These are phyloP conservation scores for Ogataea wickerhamii DNA, from an alignment of 805 yeast genomes.

Conservation along the genomic window DNA sequence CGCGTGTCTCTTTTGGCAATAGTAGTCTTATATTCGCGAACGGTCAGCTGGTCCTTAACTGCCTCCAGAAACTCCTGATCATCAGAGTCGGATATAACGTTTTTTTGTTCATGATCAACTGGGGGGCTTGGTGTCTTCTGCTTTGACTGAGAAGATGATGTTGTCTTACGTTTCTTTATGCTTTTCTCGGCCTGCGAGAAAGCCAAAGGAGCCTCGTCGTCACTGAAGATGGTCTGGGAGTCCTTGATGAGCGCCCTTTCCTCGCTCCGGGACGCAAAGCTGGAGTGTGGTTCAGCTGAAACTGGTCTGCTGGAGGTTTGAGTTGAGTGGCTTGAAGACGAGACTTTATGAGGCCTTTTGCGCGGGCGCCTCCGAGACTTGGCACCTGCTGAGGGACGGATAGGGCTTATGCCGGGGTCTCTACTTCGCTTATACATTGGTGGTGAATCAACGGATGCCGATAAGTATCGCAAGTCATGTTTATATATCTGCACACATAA, in stretches of 20 bases:
- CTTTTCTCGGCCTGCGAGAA: background rate
- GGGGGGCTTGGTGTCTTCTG: background rate
- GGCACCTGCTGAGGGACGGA: slow-evolving; percentile 16
- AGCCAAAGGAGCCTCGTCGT: slow-evolving; percentile 17
- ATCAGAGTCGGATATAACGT: slow-evolving; percentile 5
- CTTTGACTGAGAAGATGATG: background rate
- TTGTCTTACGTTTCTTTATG: background rate
- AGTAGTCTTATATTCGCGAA: slow-evolving; percentile 11
- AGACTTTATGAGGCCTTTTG: slow-evolving; percentile 4
- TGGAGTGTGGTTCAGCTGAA: background rate
- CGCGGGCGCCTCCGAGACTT: slow-evolving; percentile 4
- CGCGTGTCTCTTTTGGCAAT: slow-evolving; percentile 16
- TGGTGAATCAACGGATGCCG: no score
- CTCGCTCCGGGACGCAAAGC: slow-evolving; percentile 4
- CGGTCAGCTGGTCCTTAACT: slow-evolving; percentile 3
- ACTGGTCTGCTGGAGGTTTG: background rate
- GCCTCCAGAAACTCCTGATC: slow-evolving; percentile 7
- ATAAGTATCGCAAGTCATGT: no score
- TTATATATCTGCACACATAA: no score
- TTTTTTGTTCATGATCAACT: background rate
- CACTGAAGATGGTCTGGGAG: slow-evolving; percentile 19
- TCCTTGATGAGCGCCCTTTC: slow-evolving; percentile 16
- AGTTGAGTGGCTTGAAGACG: slow-evolving; percentile 3
- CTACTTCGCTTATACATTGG: background rate
- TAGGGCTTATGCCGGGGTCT: slow-evolving; percentile 7